These are phyloP conservation scores for Aspergillus sp. DNA, from an alignment of 2,329 filamentous ascomycete genomes.

Conservation along the genomic window DNA sequence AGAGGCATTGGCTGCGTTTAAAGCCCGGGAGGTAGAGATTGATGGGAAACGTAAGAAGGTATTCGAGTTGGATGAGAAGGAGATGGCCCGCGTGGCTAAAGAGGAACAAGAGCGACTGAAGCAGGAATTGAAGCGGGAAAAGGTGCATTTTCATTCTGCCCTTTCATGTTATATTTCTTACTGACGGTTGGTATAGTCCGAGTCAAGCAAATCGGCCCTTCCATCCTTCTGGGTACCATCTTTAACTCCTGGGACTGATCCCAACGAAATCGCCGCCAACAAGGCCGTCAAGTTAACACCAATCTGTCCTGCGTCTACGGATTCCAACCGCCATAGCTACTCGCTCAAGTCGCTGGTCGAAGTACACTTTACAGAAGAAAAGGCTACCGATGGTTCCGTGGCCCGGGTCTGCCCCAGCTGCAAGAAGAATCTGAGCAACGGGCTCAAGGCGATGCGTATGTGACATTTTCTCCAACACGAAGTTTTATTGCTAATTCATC, in stretches of 20 bases:
- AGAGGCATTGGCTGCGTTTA: constrained; percentile 21
- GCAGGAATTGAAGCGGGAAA: constrained; percentile 67
- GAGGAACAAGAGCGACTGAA: constrained; percentile 68
- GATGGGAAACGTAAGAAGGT: constrained; percentile 64
- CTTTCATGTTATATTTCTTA: not conserved
- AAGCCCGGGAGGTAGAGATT: constrained; percentile 41
- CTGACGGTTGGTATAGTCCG: constrained; percentile 20
- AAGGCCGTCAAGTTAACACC: constrained; percentile 64
- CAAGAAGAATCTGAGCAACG: constrained; percentile 75
- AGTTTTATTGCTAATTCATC: not conserved
- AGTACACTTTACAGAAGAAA: constrained; percentile 72
- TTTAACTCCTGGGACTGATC: constrained; percentile 64
- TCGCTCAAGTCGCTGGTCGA: constrained; percentile 73
- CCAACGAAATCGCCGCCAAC: constrained; percentile 51
- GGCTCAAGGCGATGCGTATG: constrained; percentile 67
- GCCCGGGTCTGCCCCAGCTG: constrained; percentile 74
- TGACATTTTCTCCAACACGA: constrained; percentile 4
- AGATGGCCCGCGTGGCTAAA: constrained; percentile 64
- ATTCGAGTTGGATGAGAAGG: constrained; percentile 72
- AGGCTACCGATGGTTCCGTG: constrained; percentile 44
- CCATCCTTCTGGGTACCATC: constrained; percentile 93
- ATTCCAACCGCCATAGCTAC: constrained; percentile 64
- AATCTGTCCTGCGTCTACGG: constrained; percentile 69
- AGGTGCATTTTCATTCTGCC: constrained; percentile 40
- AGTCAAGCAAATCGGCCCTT: constrained; percentile 61